Percentiles rank a stretch among this genome's conserved stretches.
Conservation (phyloP, 2,329 filamentous ascomycete genomes). For the Phaeosphaeriaceae sp. region DNA sequence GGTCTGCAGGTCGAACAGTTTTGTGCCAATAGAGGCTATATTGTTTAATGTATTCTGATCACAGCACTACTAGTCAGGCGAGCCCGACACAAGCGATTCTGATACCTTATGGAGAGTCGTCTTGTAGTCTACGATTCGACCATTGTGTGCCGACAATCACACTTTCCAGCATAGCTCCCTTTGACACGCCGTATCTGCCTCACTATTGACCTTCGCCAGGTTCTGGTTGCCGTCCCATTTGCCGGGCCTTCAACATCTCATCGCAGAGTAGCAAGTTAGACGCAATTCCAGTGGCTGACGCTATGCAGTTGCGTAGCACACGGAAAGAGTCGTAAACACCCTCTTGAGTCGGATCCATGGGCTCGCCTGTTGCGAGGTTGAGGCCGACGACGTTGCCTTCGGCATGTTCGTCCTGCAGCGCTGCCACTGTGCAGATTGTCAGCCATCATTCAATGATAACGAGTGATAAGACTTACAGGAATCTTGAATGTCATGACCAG, state of each 20-base stretch:
- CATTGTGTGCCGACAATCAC: background rate
- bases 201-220: constrained; percentile 29
- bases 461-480: constrained; percentile 68
- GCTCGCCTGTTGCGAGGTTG: constrained; percentile 83
- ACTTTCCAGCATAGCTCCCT: background rate
- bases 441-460: constrained; percentile 6
- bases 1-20: background rate
- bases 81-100: background rate
- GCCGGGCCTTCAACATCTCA: constrained; percentile 94
- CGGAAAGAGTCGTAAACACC: constrained; percentile 97
- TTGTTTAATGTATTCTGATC: background rate
- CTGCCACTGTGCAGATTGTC: constrained; percentile 67
- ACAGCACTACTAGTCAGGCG: background rate
- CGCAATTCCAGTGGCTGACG: constrained; percentile 92
- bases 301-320: constrained; percentile 90
- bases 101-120: background rate
- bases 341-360: constrained; percentile 92
- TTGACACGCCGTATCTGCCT: background rate
- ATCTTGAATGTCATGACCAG: constrained; percentile 96
- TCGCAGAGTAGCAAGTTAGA: constrained; percentile 95
- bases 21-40: background rate
- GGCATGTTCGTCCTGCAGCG: constrained; percentile 81
- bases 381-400: constrained; percentile 88
- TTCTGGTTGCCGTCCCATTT: constrained; percentile 69
- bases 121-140: background rate